Evolutionary conservation across 2,329 filamentous ascomycete species (phyloP).

Genomic region (Sporothrix phasma): DNA sequence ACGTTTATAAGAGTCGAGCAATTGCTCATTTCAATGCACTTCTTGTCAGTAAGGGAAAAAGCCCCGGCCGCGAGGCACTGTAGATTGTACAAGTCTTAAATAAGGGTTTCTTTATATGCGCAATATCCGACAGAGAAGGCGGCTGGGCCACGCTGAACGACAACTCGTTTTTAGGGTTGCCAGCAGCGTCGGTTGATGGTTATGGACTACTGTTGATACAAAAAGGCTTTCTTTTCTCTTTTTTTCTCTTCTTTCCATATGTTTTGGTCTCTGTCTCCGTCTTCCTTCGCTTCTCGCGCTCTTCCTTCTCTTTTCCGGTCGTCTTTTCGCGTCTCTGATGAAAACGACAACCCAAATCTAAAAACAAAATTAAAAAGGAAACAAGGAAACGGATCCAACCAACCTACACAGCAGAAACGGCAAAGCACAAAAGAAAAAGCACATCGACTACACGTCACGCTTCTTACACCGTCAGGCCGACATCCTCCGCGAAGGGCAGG

Average conservation of each 20-base stretch:
- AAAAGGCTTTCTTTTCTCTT: slow-evolving; percentile 3
- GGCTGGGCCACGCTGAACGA: slow-evolving; percentile 31
- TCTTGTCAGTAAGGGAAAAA: too few relatives aligned
- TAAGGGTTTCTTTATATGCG: slow-evolving; percentile 30
- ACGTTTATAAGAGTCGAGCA: too few relatives aligned
- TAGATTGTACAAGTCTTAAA: not conserved
- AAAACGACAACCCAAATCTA: slow-evolving; percentile 10
- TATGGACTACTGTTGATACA: slow-evolving; percentile 18
- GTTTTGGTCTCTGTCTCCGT: not conserved
- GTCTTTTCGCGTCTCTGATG: not conserved
- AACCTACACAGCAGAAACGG: slow-evolving; percentile 11
- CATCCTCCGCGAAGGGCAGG: slow-evolving; percentile 86
- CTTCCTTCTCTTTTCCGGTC: not conserved
- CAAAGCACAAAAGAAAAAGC: not conserved
- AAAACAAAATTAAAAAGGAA: slow-evolving; percentile 7
- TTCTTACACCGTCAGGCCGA: slow-evolving; percentile 83
- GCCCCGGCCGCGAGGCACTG: too few relatives aligned
- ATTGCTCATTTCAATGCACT: too few relatives aligned
- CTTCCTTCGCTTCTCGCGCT: not conserved
- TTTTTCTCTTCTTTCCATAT: not conserved
- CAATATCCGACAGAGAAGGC: slow-evolving; percentile 21
- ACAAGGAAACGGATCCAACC: slow-evolving; percentile 10
- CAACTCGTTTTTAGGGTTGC: slow-evolving; percentile 16
- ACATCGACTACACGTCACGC: not conserved
- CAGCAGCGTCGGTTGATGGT: not conserved